Evolutionary conservation across 139 green algal species (phyloP), one percentile per base, ranked within the genome.

Genomic region (Closterium sp.): DNA sequence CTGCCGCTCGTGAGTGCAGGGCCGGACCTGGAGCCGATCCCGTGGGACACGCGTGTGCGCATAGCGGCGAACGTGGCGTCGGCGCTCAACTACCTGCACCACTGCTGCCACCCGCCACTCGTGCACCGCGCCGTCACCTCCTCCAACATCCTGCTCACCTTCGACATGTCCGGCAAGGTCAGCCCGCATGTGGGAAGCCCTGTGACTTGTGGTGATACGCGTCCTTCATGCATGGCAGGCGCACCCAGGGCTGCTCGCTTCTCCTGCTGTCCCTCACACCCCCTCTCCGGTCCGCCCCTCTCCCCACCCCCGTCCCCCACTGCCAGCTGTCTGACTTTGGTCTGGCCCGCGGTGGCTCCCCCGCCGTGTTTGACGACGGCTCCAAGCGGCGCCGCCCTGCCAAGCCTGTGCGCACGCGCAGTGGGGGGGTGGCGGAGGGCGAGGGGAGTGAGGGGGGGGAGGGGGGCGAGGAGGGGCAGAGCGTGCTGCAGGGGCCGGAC

Each of bases 71-170:
- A 66, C 83, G 38, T 91, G n/a, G 43, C 88, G 83, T 86, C 33
- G 28, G 88, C 34, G 34, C 28, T 91, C 23, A 69, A 89, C 25
- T 92, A 92, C 86, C 83, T 92, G n/a, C 89, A 92, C 89, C 33
- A 89, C 33, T 32, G 34, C 36, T 31, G 30, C 21, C 12, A 38
- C 19, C 89, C 89, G 33, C 25, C 30, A 8, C 34, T 89, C 32
- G 55, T 99, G 34, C 98, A 99, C 94, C 93, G 98, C 21, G 98
- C 99, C 96, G 98, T 99, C 94, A 99, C 98, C 97, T 98, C 98
- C 30, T 97, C 93, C 94, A 99, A 99, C 94, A 94, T 99, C 91
- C 96, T 99, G 28, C 88, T 91, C 84, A 88, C 88, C 25, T 30
- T 36, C 34, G 88, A 91, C 64, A 33, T 87, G 35, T 55, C 88